Conservation (phyloP, 768 basidiomycete species). For the Calocybe indica region DNA sequence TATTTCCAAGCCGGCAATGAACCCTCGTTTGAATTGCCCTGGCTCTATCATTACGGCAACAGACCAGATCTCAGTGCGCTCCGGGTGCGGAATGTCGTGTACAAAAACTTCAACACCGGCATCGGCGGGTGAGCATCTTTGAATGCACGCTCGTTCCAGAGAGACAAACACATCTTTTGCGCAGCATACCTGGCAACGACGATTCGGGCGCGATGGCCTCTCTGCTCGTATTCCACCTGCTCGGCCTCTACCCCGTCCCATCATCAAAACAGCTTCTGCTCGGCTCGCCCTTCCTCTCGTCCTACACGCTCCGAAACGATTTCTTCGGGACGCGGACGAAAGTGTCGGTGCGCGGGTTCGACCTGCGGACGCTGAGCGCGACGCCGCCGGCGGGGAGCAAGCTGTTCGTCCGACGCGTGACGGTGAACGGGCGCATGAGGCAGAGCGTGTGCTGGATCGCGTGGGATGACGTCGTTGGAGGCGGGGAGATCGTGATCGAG, state of each 20-base stretch:
- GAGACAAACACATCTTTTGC: neutral
- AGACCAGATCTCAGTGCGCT: conserved; percentile 43
- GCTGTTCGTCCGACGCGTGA: conserved; percentile 38
- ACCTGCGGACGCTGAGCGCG: conserved; percentile 25
- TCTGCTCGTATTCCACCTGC: conserved; percentile 41
- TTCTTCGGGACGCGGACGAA: conserved; percentile 31
- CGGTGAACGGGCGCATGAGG: conserved; percentile 30
- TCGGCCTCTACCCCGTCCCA: conserved; percentile 45
- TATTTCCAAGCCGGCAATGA: conserved; percentile 46
- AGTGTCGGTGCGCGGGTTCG: conserved; percentile 37
- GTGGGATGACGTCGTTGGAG: conserved; percentile 37
- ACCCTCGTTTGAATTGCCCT: conserved; percentile 42
- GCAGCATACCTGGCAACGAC: conserved; percentile 45
- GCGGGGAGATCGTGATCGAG: conserved; percentile 37
- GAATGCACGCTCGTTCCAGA: neutral
- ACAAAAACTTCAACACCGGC: conserved; percentile 38
- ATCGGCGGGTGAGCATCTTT: conserved; percentile 31
- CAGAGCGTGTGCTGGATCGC: conserved; percentile 38
- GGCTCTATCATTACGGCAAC: conserved; percentile 43
- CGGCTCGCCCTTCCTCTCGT: conserved; percentile 41
- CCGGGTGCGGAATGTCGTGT: conserved; percentile 37
- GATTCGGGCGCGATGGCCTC: conserved; percentile 50
- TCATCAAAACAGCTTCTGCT: conserved; percentile 41
- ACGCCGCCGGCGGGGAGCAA: conserved; percentile 33
- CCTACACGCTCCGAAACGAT: conserved; percentile 34